Percentiles rank a stretch among this genome's conserved stretches.
Conservation (phyloP, 73 alveolate genomes). For the Symbiodinium natans region DNA sequence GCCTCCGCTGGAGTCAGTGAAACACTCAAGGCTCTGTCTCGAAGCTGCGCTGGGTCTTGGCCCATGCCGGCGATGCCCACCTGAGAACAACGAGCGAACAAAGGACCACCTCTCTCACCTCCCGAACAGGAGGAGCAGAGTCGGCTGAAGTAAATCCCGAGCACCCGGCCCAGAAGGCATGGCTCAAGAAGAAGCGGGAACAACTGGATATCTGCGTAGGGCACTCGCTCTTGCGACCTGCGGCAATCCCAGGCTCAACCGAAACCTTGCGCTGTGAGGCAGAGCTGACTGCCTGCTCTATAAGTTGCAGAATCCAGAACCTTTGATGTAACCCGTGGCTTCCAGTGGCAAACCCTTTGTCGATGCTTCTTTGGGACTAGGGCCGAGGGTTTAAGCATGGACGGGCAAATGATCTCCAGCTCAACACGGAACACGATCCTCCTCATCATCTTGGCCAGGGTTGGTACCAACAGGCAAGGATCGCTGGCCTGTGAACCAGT, state of each 20-base stretch:
- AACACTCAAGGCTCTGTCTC: neutral
- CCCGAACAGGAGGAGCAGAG: neutral
- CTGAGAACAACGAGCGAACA: too few relatives aligned
- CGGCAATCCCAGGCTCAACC: neutral
- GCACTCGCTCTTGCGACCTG: slow-evolving; percentile 14
- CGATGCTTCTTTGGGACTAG: too few relatives aligned
- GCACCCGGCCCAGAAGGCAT: slow-evolving; percentile 42
- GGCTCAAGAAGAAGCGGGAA: slow-evolving; percentile 35
- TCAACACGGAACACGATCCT: too few relatives aligned
- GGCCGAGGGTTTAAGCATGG: too few relatives aligned
- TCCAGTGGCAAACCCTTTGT: neutral
- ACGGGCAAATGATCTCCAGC: too few relatives aligned
- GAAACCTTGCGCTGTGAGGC: too few relatives aligned
- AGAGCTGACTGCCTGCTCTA: too few relatives aligned
- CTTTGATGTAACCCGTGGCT: neutral
- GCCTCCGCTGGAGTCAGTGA: neutral
- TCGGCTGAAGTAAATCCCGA: neutral
- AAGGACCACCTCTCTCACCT: too few relatives aligned
- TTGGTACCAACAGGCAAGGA: too few relatives aligned
- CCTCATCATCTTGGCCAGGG: too few relatives aligned
- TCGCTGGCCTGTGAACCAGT: slow-evolving; percentile 75
- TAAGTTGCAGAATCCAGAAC: too few relatives aligned
- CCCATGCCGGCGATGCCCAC: neutral
- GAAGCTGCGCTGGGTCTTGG: neutral
- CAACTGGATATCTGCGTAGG: slow-evolving; percentile 21